Evolutionary conservation across 2,329 filamentous ascomycete genomes (phyloP).

Genomic region (Aspergillus sp.): DNA sequence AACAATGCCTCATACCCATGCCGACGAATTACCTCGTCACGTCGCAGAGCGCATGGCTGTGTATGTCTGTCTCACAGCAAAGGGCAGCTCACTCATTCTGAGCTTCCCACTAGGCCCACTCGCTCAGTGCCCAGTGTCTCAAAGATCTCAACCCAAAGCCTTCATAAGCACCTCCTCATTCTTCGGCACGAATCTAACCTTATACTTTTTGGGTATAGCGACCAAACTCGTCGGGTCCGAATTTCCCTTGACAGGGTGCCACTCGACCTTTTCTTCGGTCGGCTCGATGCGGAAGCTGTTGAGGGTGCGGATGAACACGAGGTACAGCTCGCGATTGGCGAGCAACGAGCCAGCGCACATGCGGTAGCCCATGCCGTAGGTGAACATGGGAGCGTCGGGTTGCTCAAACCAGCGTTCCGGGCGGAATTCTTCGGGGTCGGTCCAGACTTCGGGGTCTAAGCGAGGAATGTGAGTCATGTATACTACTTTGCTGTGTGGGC

Average conservation of each 20-base stretch:
- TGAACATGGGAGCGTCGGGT: slow-evolving; percentile 67
- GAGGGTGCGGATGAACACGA: slow-evolving; percentile 66
- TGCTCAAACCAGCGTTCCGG: slow-evolving; percentile 67
- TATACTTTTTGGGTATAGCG: slow-evolving; percentile 62
- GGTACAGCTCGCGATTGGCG: slow-evolving; percentile 68
- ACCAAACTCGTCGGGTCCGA: slow-evolving; percentile 67
- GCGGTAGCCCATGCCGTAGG: slow-evolving; percentile 68
- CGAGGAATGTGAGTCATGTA: background rate
- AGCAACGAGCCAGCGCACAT: slow-evolving; percentile 70
- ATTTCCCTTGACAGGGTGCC: slow-evolving; percentile 63
- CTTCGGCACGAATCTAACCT: slow-evolving; percentile 62
- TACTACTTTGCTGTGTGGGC: background rate
- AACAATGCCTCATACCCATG: background rate
- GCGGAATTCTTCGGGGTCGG: slow-evolving; percentile 62
- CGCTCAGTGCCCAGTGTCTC: background rate
- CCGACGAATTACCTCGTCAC: background rate
- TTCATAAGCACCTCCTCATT: slow-evolving; percentile 51
- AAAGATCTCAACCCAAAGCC: slow-evolving; percentile 39
- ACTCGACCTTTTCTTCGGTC: slow-evolving; percentile 56
- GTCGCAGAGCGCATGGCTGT: too few relatives aligned
- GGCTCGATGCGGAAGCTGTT: slow-evolving; percentile 65
- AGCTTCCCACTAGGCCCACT: background rate
- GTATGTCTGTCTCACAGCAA: background rate
- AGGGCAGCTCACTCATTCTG: background rate
- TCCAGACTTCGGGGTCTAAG: slow-evolving; percentile 60